These are phyloP conservation scores for Saccharomyces hybrid DNA, from an alignment of 1,139 yeast species.

Conservation along the genomic window DNA sequence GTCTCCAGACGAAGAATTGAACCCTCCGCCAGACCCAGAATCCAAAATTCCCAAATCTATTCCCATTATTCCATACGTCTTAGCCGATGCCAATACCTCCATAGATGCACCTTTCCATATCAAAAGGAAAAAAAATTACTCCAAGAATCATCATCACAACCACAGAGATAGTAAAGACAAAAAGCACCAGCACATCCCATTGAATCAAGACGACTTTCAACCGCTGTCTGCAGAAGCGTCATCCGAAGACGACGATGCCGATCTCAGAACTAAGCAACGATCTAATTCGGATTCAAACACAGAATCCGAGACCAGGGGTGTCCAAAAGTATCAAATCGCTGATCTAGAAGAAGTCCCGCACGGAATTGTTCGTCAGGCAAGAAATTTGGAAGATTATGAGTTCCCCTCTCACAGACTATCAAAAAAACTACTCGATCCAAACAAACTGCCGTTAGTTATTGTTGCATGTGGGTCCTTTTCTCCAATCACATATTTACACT, in stretches of 20 bases:
- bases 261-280: slow-evolving; percentile 7
- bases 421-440: slow-evolving; percentile 59
- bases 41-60: slow-evolving; percentile 65
- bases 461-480: slow-evolving; percentile 98
- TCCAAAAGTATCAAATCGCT: slow-evolving; percentile 68
- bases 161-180: not conserved
- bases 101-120: slow-evolving; percentile 58
- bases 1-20: slow-evolving; percentile 48
- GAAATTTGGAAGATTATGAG: slow-evolving; percentile 51
- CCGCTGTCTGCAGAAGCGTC: slow-evolving; percentile 40
- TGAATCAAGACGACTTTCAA: slow-evolving; percentile 39
- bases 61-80: slow-evolving; percentile 67
- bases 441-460: slow-evolving; percentile 80
- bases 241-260: slow-evolving; percentile 23
- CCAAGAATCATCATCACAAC: not conserved
- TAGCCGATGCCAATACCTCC: slow-evolving; percentile 65
- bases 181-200: slow-evolving; percentile 34
- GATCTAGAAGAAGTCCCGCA: slow-evolving; percentile 95
- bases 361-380: slow-evolving; percentile 84
- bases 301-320: slow-evolving; percentile 32
- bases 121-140: slow-evolving; percentile 1
- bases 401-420: slow-evolving; percentile 86
- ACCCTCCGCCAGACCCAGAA: slow-evolving; percentile 63
- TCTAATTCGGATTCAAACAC: slow-evolving; percentile 1
- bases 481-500: slow-evolving; percentile 87